These are phyloP conservation scores for Chytriomyces sp. DNA, from an alignment of 192 early-diverging fungal species.

Conservation along the genomic window DNA sequence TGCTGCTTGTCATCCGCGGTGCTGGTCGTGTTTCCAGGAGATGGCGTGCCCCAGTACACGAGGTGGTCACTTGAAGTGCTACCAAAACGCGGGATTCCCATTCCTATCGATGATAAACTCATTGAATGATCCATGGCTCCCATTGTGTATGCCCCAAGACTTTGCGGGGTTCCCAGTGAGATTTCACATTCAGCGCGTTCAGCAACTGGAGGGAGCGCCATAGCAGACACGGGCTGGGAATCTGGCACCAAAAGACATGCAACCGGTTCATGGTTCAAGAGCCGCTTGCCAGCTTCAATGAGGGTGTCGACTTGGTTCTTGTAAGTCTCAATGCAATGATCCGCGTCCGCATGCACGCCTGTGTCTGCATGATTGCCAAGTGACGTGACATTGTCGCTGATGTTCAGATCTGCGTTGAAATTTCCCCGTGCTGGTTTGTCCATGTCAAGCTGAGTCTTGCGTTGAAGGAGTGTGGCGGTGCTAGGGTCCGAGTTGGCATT, in stretches of 20 bases:
- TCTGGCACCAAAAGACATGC: background rate
- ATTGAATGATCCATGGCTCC: background rate
- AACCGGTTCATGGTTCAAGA: background rate
- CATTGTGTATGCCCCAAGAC: background rate
- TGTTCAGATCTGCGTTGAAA: no score
- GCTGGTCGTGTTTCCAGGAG: background rate
- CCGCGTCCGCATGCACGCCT: background rate
- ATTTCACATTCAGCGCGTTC: background rate
- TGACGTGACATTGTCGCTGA: no score
- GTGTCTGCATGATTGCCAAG: no score
- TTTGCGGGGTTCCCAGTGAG: background rate
- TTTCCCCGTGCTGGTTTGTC: no score
- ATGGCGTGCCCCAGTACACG: background rate
- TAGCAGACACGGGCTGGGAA: background rate
- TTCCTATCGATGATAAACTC: background rate
- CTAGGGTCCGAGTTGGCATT: no score
- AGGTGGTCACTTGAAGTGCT: background rate
- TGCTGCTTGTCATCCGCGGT: background rate
- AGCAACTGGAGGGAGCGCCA: slow-evolving; percentile 25
- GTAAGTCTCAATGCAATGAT: background rate
- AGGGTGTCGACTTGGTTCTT: slow-evolving; percentile 22
- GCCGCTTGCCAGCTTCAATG: slow-evolving; percentile 27
- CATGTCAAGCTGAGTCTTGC: no score
- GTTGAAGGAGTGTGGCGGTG: no score
- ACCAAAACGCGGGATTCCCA: background rate